A percentile compares a stretch with the other conserved stretches of the same genome.
phyloP scores from a whole-genome alignment of 768 basidiomycete species.

The Lactifluus echinatus region DNA sequence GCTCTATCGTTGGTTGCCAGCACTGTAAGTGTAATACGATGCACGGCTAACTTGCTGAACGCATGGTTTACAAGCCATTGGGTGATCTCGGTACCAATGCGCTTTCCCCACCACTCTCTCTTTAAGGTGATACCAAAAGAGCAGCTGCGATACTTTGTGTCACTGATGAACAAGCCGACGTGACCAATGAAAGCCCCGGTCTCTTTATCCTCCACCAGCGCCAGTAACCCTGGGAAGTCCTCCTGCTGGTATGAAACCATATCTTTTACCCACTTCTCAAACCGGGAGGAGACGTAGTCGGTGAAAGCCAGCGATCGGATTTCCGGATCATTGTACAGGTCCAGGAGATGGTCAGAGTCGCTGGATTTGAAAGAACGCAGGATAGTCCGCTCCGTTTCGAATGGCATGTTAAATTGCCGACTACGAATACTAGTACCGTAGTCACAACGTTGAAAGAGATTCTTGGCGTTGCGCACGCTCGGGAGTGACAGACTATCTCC shows the following conservation, averaged over 20 bases:
- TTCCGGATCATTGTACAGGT: conserved; percentile 13
- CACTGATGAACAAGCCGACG: not conserved
- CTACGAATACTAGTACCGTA: conserved; percentile 24
- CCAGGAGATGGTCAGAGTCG: conserved; percentile 4
- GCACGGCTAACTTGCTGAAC: conserved; percentile 3
- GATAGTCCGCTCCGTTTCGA: conserved; percentile 4
- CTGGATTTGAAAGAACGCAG: conserved; percentile 6
- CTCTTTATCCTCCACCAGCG: conserved; percentile 13
- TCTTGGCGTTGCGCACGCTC: not conserved
- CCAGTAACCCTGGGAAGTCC: not conserved
- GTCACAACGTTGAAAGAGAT: not conserved
- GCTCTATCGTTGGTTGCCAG: conserved; percentile 6
- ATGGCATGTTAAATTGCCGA: not conserved
- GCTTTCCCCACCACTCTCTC: conserved; percentile 15
- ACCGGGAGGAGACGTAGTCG: conserved; percentile 1
- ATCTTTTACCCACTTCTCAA: conserved; percentile 7
- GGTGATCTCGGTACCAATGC: conserved; percentile 15
- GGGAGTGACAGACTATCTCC: not conserved
- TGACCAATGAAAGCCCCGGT: conserved; percentile 13
- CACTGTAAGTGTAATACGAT: conserved; percentile 9
- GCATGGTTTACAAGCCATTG: conserved; percentile 11
- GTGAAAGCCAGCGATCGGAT: conserved; percentile 11
- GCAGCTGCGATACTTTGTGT: not conserved
- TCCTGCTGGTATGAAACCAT: not conserved
- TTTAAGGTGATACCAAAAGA: conserved; percentile 8